A percentile compares a stretch with the other conserved stretches of the same genome.
Conservation (phyloP, 495 filamentous ascomycete species). For the Glarea lozoyensis region DNA sequence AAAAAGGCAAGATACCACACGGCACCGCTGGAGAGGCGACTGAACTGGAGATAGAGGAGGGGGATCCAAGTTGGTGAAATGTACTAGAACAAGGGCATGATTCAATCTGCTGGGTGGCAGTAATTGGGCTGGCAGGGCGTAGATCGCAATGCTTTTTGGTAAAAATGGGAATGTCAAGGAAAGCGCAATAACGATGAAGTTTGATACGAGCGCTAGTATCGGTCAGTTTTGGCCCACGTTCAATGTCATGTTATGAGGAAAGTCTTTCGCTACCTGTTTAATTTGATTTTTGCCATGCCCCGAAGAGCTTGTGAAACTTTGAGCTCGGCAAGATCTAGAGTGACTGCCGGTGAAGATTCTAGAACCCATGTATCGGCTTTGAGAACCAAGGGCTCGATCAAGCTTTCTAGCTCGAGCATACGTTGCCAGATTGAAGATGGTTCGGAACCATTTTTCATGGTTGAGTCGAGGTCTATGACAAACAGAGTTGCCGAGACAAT, state of each 20-base stretch:
- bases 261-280: conserved; percentile 24
- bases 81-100: conserved; percentile 1
- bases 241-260: background rate
- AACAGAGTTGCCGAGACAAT: conserved; percentile 1
- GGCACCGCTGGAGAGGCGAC: conserved; percentile 1
- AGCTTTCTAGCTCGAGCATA: background rate
- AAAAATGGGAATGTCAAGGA: conserved; percentile 50
- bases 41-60: background rate
- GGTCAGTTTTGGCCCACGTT: background rate
- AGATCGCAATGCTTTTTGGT: conserved; percentile 49
- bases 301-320: conserved; percentile 42
- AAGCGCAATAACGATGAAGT: conserved; percentile 49
- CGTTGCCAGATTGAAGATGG: background rate
- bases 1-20: conserved; percentile 35
- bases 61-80: background rate
- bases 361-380: conserved; percentile 3
- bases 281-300: conserved; percentile 45
- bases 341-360: background rate
- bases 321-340: conserved; percentile 3
- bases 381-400: background rate
- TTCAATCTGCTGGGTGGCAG: no score
- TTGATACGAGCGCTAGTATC: conserved; percentile 46
- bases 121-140: conserved; percentile 26
- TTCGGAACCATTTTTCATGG: background rate
- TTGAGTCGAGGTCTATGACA: background rate